Percentiles rank a stretch among this genome's conserved stretches.
These are phyloP conservation scores for Aspergillus sp. DNA, from an alignment of 2,329 filamentous ascomycete species.

Conservation along the genomic window DNA sequence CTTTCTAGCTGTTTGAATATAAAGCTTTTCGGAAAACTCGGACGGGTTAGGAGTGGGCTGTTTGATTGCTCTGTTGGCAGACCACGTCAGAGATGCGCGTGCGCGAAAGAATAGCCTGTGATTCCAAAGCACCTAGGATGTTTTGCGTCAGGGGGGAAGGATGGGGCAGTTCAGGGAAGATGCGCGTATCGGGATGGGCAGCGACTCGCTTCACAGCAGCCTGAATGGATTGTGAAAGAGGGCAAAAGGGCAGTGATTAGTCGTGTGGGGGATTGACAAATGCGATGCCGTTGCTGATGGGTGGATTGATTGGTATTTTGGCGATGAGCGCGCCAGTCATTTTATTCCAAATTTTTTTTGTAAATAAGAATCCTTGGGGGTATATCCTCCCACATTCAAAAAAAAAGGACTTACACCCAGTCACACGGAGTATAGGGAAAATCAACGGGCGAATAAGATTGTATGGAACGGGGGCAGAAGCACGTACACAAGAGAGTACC, in stretches of 20 bases:
- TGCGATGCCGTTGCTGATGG: not conserved
- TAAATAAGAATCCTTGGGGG: not conserved
- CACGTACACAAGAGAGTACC: constrained; percentile 10
- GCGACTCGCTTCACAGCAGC: constrained; percentile 32
- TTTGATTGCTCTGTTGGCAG: constrained; percentile 35
- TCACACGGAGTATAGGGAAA: constrained; percentile 1
- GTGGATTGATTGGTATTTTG: not conserved
- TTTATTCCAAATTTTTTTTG: not conserved
- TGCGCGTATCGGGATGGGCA: constrained; percentile 26
- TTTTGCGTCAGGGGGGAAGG: constrained; percentile 15
- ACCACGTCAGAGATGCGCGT: constrained; percentile 40
- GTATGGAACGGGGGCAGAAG: constrained; percentile 2
- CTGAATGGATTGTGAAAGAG: constrained; percentile 13
- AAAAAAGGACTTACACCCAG: constrained; percentile 1
- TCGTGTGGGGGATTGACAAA: constrained; percentile 25
- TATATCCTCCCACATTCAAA: not conserved
- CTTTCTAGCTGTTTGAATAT: constrained; percentile 52
- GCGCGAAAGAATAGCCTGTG: constrained; percentile 18
- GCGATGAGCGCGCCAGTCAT: constrained; percentile 11
- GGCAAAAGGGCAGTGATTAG: constrained; percentile 14
- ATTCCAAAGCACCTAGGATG: constrained; percentile 19
- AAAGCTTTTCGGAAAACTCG: constrained; percentile 18
- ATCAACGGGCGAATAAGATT: constrained; percentile 5
- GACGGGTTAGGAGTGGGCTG: constrained; percentile 21
- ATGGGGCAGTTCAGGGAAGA: constrained; percentile 7